These are phyloP conservation scores for Malassezia caprae DNA, from an alignment of 1,284 basidiomycete species.

Conservation along the genomic window DNA sequence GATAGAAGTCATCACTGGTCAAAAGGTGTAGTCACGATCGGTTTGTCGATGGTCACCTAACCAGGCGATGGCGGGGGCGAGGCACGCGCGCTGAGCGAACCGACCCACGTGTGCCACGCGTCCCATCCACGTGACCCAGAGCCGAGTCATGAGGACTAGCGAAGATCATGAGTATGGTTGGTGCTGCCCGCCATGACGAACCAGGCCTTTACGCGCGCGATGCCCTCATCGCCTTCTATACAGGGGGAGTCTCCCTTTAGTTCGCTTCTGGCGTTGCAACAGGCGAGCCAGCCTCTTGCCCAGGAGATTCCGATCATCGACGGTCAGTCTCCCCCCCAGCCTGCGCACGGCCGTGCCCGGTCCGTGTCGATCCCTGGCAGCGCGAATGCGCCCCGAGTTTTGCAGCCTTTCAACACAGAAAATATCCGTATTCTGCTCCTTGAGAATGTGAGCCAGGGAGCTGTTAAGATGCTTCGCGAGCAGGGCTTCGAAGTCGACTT, in stretches of 20 bases:
- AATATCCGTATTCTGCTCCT: conserved; percentile 61
- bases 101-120: conserved; percentile 9
- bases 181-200: neutral
- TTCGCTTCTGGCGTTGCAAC: conserved; percentile 8
- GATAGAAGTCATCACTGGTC: neutral
- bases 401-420: conserved; percentile 42
- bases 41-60: conserved; percentile 4
- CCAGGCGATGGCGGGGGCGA: neutral
- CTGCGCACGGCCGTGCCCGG: neutral
- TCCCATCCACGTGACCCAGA: conserved; percentile 7
- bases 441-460: conserved; percentile 90
- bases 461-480: conserved; percentile 67
- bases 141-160: neutral
- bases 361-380: conserved; percentile 1
- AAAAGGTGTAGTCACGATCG: neutral
- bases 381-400: conserved; percentile 21
- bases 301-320: neutral
- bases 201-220: conserved; percentile 12
- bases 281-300: conserved; percentile 7
- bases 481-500: conserved; percentile 93
- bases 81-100: neutral
- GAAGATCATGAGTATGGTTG: neutral
- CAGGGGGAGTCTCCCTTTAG: neutral
- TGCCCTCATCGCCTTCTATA: conserved; percentile 1
- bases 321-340: neutral